These are phyloP conservation scores for Diaporthe batatas DNA, from an alignment of 2,329 filamentous ascomycete genomes.

Conservation along the genomic window DNA sequence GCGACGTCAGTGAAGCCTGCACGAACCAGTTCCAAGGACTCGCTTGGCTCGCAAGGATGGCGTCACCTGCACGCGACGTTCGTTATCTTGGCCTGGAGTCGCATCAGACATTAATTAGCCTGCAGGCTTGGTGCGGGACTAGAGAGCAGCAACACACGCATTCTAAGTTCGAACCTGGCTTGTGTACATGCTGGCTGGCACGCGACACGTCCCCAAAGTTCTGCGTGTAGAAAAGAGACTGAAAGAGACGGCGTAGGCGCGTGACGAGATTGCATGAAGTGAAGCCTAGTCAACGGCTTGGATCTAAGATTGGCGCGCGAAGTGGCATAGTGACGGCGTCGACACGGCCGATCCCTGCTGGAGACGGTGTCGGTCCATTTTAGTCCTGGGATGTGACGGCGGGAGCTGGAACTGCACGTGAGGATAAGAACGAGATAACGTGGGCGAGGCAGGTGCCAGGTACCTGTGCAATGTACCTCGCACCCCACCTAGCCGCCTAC, in stretches of 20 bases:
- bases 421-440: background rate
- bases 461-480: too few relatives aligned
- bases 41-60: background rate
- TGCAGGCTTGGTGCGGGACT: background rate
- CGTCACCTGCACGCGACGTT: background rate
- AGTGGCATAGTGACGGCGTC: background rate
- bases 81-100: background rate
- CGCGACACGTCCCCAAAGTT: background rate
- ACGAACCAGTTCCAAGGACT: background rate
- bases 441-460: background rate
- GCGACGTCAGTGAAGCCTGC: background rate
- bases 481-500: background rate
- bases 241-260: too few relatives aligned
- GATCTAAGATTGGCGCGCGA: background rate
- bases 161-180: background rate
- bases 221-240: background rate
- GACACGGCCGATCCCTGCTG: background rate
- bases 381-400: too few relatives aligned
- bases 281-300: background rate
- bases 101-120: conserved; percentile 8
- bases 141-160: too few relatives aligned
- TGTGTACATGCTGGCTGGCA: background rate
- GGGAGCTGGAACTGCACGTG: background rate
- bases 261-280: conserved; percentile 7
- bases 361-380: too few relatives aligned